Evolutionary conservation across 2,329 filamentous ascomycete species (phyloP), one percentile per base, ranked within the genome.

Genomic region (Nothopassalora personata): DNA sequence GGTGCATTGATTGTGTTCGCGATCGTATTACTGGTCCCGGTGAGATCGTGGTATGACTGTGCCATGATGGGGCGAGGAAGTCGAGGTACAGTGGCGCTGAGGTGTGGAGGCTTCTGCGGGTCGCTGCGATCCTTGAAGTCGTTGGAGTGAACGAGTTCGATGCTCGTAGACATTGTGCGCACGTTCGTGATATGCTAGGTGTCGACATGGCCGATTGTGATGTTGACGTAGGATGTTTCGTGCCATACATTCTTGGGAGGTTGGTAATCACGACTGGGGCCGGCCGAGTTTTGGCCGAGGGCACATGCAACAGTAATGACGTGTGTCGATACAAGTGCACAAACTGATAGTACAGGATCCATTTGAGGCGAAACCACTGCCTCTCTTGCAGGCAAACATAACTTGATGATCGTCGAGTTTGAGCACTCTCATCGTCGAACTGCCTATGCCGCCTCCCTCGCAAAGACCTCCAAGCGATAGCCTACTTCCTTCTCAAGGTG

Each of bases 41-140:
- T 4, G 46, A 9, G 49, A 11, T 1, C 11, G 43, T 30, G 55
- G 18, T 10, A 1, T 27, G 46, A 4, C 19, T 28, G 13, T 61
- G 62, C 69, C 68, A 71, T 65, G 66, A 65, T 28, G 70, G 70
- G n/a, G 69, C 68, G n/a, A 72, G 69, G 61, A 71, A 72, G 56
- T 71, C 68, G 11, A 72, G 68, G 64, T 73, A 66, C 15, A 72
- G 65, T 68, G 68, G 65, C 64, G 66, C 39, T 47, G 66, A 54
- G 3, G 60, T 57, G 50, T 68, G 62, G 30, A 66, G 43, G 53
- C 36, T 60, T 58, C 62, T 60, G 15, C 46, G 57, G 13, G 48
- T 27, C 15, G 48, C 47, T 39, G 47, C 28, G 23, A 28, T 4
- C 5, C 8, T 30, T 15, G 30, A 6, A n/a, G 27, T 51, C n/a